Evolutionary conservation across 192 early-diverging fungal species (phyloP), one percentile per base, ranked within the genome.

Genomic region (Backusella psychrophila): DNA sequence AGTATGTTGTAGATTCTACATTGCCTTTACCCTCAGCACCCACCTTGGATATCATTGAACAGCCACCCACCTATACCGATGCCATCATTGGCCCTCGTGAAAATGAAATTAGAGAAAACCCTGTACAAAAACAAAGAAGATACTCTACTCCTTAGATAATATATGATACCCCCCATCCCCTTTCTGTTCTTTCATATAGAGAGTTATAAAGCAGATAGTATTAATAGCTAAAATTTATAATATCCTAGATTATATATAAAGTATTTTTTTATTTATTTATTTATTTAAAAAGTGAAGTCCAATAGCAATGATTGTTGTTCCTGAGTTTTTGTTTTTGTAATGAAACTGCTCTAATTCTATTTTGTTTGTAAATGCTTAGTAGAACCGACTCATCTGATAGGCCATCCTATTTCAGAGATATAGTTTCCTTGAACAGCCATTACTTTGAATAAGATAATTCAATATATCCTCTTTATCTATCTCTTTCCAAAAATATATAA

Each of bases 31-130:
- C 56, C 23, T 63, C 56, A 1, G 70, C 70, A 15, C 70, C 70
- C 8, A 44, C 70, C 4, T 4, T 71, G 42, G 70, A 71, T 15
- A 49, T 49, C 42, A 71, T 49, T 34, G 42, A 49, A 49, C 42
- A 39, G 7, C 70, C 70, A 29, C 70, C 70, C 19, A 71, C 70
- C 31, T 71, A 71, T 33, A 31, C 70, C 12, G 70, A 71, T 71
- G 70, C 14, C 0, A 71, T 49, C 17, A 63, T 63, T 29, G 21
- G 23, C 9, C 56, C 56, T 63, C 56, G 56, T 63, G 56, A 63
- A 29, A 63, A 63, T 26, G 12, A 11, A 26, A 23, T 63, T 63
- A 23, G 56, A 63, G 23, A 63, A 26, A 63, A 29, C 23, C 56
- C 56, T 29, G 23, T 63, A 14, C 56, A 63, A 29, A 12, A 12